Base-by-base conservation (phyloP, 1,139 yeast genomes). In the Martiniozyma asiatica region DNA sequence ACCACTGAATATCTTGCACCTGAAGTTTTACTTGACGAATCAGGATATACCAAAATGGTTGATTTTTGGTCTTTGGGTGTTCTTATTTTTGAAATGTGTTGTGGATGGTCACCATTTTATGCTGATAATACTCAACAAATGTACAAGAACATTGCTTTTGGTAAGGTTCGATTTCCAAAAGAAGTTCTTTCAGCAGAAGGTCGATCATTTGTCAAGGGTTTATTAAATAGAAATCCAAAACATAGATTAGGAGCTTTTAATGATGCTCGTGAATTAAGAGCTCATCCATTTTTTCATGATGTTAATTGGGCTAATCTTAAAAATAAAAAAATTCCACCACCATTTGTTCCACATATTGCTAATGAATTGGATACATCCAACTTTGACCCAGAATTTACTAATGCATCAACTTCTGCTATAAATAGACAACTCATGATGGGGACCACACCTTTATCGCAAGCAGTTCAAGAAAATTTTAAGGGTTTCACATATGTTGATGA, bases 31-130 rank as follows among this genome's bases (percentile, higher is more conserved):
- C 58, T 79, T 31, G 89, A 79, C 54, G 97, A 89, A 55, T 63
- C 77, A 22, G 92, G 92, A 20, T 79, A 79, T 53, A 78, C 89
- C 21, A 77, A 78, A 49, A 78, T 78, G 89, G 89, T 79, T 45
- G 92, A 79, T 55, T 79, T 78, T 45, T 79, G 92, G 92, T 76
- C 87, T 2, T 58, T 79, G 35, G 92, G 92, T 38, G 89, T 79
- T 7, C 60, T 79, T 36, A 77, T 79, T 26, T 79, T 79, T 53
- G 92, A 79, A 56, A 78, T 79, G 89, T 77, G 96, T 55, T 89
- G 97, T 59, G 98, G 98, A 25, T 89, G 97, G 97, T 80, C 94
- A n/a, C 98, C 98, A 33, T 89, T 89, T 54, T 87, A 84, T 51
- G 97, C 97, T 25, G 96, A 87, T 40, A 89, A 82, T 53, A 84